These are phyloP conservation scores for Protea cynaroides DNA, from an alignment of 164 flowering plant genomes.

Conservation along the genomic window DNA sequence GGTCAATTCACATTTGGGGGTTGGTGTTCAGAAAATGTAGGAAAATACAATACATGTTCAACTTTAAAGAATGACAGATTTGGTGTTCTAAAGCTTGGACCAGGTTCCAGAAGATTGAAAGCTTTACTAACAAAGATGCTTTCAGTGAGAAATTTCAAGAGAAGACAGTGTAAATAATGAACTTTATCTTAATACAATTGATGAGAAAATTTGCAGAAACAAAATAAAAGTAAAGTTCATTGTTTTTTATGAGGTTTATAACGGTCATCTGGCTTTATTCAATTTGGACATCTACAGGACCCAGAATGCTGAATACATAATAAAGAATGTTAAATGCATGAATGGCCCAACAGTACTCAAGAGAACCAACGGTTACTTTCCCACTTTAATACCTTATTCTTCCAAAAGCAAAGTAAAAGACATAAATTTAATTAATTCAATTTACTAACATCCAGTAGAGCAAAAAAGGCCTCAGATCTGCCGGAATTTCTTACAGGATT, in stretches of 20 bases:
- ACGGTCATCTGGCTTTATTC: neutral
- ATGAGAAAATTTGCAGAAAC: slow-evolving; percentile 5
- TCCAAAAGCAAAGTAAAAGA: neutral
- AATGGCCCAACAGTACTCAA: neutral
- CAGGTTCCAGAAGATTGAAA: slow-evolving; percentile 62
- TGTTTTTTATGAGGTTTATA: too few species aligned
- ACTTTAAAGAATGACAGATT: slow-evolving; percentile 23
- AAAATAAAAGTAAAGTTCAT: too few species aligned
- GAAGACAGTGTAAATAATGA: slow-evolving; percentile 59
- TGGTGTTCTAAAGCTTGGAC: slow-evolving; percentile 63
- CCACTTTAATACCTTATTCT: neutral
- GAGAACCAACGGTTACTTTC: neutral
- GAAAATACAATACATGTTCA: slow-evolving; percentile 18
- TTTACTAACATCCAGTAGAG: neutral
- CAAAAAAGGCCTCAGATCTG: neutral
- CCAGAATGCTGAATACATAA: neutral
- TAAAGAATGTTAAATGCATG: neutral
- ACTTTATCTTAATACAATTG: too few species aligned
- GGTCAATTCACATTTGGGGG: slow-evolving; percentile 60
- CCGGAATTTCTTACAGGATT: slow-evolving; percentile 35
- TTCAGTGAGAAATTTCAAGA: slow-evolving; percentile 29
- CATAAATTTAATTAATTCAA: neutral
- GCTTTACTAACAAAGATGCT: slow-evolving; percentile 40
- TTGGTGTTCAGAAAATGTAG: slow-evolving; percentile 51
- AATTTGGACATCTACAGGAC: too few species aligned